phyloP scores from a whole-genome alignment of 1,284 basidiomycete species.

The Meripilus lineatus region DNA sequence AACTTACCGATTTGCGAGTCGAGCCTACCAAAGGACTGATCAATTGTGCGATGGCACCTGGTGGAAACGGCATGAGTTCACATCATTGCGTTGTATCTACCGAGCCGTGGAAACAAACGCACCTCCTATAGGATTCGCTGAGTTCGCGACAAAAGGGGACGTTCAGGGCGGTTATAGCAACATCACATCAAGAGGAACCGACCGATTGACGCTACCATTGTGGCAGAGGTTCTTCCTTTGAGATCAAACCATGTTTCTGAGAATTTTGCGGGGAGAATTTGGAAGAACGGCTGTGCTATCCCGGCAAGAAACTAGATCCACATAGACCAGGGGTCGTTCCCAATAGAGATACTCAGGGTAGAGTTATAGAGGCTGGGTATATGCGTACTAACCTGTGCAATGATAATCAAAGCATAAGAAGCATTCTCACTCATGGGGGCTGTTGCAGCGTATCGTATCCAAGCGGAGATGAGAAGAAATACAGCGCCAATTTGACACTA shows the following conservation, averaged over 20 bases:
- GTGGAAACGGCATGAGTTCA: too few species aligned
- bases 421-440: conserved; percentile 38
- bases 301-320: conserved; percentile 44
- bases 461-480: conserved; percentile 54
- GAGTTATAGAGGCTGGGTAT: conserved; percentile 2
- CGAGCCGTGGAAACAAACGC: conserved; percentile 1
- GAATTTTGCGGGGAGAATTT: conserved; percentile 64
- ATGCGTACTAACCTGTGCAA: conserved; percentile 54
- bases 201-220: conserved; percentile 76
- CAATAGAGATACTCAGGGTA: too few species aligned
- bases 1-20: conserved; percentile 27
- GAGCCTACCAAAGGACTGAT: conserved; percentile 20
- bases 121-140: conserved; percentile 63
- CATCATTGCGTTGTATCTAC: not conserved
- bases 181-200: not conserved
- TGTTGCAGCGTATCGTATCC: conserved; percentile 75
- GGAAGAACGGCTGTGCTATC: conserved; percentile 61
- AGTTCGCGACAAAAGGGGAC: not conserved
- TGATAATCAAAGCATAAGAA: conserved; percentile 57
- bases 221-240: conserved; percentile 68
- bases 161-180: not conserved
- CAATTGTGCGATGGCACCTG: conserved; percentile 11
- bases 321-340: too few species aligned
- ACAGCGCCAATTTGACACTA: conserved; percentile 52
- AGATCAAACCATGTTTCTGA: conserved; percentile 79